Conservation (phyloP, 108 stramenopile species). For the Craspedostauros australis region DNA sequence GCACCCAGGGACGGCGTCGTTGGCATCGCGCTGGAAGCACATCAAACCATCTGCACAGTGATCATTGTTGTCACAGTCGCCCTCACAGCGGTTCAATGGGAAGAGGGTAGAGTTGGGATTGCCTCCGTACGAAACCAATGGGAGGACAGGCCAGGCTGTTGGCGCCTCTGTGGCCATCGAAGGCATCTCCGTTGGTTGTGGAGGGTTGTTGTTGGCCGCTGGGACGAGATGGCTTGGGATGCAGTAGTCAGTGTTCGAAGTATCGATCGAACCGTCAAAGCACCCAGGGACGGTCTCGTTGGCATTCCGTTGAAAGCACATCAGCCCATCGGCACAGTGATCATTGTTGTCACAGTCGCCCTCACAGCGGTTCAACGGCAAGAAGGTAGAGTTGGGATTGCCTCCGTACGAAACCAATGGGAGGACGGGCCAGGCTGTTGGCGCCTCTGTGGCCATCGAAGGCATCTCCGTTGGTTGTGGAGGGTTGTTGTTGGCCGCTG, state of each 20-base stretch:
- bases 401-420: neutral
- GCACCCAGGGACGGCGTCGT: conserved; percentile 18
- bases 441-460: no score
- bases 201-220: conserved; percentile 3
- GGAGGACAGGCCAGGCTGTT: conserved; percentile 3
- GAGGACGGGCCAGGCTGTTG: no score
- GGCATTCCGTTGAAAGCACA: conserved; percentile 4
- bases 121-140: neutral
- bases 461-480: no score
- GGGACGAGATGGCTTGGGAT: no score
- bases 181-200: conserved; percentile 19
- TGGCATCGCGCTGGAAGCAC: conserved; percentile 12
- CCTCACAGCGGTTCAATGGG: conserved; percentile 28
- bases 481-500: no score
- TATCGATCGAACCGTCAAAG: neutral
- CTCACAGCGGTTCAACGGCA: neutral
- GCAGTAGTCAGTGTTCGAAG: neutral
- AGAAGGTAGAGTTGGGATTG: neutral
- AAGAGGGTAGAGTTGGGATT: neutral
- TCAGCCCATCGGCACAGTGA: conserved; percentile 2
- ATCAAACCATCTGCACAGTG: conserved; percentile 10
- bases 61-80: conserved; percentile 36
- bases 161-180: conserved; percentile 16
- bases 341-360: conserved; percentile 7
- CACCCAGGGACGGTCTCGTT: conserved; percentile 4